These are phyloP conservation scores for Lippia alba DNA, from an alignment of 305 asterid genomes.

Conservation along the genomic window DNA sequence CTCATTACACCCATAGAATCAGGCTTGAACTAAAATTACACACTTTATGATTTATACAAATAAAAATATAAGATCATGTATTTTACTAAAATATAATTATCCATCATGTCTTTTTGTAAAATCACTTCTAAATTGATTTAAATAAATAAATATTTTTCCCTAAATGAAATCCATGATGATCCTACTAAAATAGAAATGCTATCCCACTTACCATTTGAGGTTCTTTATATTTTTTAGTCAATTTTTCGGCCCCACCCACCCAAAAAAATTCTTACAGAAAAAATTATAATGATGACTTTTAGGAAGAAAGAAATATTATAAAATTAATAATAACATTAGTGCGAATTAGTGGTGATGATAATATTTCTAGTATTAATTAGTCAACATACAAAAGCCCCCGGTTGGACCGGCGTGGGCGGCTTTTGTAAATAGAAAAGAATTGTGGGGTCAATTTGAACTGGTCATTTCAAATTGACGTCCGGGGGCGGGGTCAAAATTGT, in stretches of 20 bases:
- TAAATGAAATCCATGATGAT: constrained; percentile 10
- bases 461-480: constrained; percentile 33
- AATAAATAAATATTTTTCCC: neutral
- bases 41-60: too few species aligned
- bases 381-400: constrained; percentile 34
- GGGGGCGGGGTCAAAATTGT: constrained; percentile 36
- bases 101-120: too few species aligned
- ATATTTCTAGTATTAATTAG: constrained; percentile 6
- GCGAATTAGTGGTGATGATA: constrained; percentile 13
- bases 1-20: too few species aligned
- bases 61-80: too few species aligned
- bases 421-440: constrained; percentile 16
- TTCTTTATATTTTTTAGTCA: constrained; percentile 21
- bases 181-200: constrained; percentile 7
- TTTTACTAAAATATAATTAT: too few species aligned
- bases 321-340: constrained; percentile 19
- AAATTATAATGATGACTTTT: constrained; percentile 15
- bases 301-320: neutral
- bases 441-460: constrained; percentile 49
- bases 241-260: constrained; percentile 14
- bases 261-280: neutral
- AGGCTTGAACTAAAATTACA: too few species aligned
- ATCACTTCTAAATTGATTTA: too few species aligned
- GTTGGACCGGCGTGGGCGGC: constrained; percentile 40
- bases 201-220: constrained; percentile 1